Evolutionary conservation across 805 yeast genomes (phyloP).

Genomic region (Naumovozyma castellii): DNA sequence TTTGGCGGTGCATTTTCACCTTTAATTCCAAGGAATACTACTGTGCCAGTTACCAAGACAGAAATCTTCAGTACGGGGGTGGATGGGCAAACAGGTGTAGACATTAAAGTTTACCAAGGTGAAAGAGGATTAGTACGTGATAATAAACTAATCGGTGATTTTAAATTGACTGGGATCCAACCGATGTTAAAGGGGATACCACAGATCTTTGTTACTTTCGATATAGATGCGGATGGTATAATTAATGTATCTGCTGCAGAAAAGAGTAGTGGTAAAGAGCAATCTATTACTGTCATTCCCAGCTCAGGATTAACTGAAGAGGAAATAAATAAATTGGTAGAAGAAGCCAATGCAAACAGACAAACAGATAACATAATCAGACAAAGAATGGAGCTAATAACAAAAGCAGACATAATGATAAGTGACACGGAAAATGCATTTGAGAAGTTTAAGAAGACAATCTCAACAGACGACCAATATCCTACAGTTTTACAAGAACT

Average conservation of each 20-base stretch:
- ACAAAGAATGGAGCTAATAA: conserved; percentile 58
- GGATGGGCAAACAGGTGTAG: conserved; percentile 78
- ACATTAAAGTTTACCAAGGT: conserved; percentile 71
- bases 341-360: conserved; percentile 56
- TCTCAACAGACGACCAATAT: conserved; percentile 39
- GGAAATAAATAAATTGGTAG: conserved; percentile 53
- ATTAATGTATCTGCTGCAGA: conserved; percentile 77
- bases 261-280: conserved; percentile 61
- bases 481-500: conserved; percentile 36
- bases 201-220: conserved; percentile 67
- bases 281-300: conserved; percentile 60
- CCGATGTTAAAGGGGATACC: conserved; percentile 73
- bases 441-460: conserved; percentile 44
- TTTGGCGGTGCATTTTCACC: conserved; percentile 80
- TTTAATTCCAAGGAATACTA: conserved; percentile 65
- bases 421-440: conserved; percentile 83
- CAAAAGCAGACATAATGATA: conserved; percentile 64
- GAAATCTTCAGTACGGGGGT: conserved; percentile 74
- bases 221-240: conserved; percentile 74
- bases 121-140: conserved; percentile 72
- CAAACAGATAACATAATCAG: conserved; percentile 50
- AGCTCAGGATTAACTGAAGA: conserved; percentile 60
- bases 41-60: conserved; percentile 67
- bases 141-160: conserved; percentile 68
- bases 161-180: conserved; percentile 63